Evolutionary conservation across 164 flowering plant species (phyloP).

Genomic region (Magnolia officinalis): DNA sequence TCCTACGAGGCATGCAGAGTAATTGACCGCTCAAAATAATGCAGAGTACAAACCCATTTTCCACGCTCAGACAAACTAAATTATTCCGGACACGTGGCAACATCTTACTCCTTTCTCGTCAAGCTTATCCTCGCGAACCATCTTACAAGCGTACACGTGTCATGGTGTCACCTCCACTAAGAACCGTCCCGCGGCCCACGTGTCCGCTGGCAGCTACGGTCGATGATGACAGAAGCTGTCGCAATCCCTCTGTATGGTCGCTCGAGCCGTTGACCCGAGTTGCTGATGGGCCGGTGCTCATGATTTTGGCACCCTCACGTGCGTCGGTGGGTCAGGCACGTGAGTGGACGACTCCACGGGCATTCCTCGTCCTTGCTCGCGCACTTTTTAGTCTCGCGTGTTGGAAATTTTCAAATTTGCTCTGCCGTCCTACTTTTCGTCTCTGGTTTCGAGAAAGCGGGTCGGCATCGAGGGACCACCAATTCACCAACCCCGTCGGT

Average conservation of each 20-base stretch:
- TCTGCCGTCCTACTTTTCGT: constrained; percentile 9
- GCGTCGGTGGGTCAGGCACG: background rate
- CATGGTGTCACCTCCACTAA: background rate
- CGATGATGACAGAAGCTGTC: background rate
- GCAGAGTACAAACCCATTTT: too few species aligned
- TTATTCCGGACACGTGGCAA: too few species aligned
- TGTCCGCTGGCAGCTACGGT: background rate
- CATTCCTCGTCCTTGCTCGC: background rate
- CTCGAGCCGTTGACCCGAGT: background rate
- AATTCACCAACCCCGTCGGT: background rate
- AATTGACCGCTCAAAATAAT: too few species aligned
- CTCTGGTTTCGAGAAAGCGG: constrained; percentile 2
- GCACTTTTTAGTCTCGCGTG: background rate
- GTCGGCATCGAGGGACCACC: background rate
- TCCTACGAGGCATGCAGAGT: too few species aligned
- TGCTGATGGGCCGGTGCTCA: background rate
- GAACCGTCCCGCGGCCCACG: background rate
- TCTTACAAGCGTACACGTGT: background rate
- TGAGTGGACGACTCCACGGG: background rate
- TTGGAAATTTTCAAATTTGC: background rate
- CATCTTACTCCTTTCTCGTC: background rate
- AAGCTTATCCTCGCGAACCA: background rate
- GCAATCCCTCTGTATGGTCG: background rate
- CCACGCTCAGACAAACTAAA: too few species aligned
- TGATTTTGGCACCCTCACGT: background rate